Percentiles rank a stretch among this genome's conserved stretches.
These are phyloP conservation scores for Rhizopus sp. DNA, from an alignment of 371 early-diverging fungal species.

Conservation along the genomic window DNA sequence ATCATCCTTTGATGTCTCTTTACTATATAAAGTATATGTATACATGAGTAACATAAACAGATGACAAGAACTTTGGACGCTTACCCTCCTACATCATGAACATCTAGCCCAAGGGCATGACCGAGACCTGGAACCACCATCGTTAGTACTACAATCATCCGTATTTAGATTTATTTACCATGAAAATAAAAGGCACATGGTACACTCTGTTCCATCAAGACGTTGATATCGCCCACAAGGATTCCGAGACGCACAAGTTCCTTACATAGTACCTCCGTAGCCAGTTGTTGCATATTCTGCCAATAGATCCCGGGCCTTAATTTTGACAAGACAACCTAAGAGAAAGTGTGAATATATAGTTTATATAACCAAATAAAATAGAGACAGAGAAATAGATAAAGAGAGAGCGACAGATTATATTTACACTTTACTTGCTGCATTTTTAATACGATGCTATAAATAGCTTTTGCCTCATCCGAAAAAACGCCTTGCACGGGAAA, in stretches of 20 bases:
- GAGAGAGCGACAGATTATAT: background rate
- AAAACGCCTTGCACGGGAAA: constrained; percentile 84
- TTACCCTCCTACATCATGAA: constrained; percentile 88
- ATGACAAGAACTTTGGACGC: constrained; percentile 1
- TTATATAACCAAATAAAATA: background rate
- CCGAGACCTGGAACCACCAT: constrained; percentile 29
- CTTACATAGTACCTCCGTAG: constrained; percentile 64
- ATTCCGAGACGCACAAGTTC: constrained; percentile 73
- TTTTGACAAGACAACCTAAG: constrained; percentile 45
- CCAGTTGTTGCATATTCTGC: constrained; percentile 84
- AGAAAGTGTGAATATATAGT: no score
- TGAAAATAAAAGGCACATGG: constrained; percentile 84
- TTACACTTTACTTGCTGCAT: constrained; percentile 69
- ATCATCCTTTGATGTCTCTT: constrained; percentile 1
- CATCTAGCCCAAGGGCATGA: constrained; percentile 69
- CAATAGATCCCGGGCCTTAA: constrained; percentile 78
- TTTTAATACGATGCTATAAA: constrained; percentile 82
- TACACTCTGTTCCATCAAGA: constrained; percentile 61
- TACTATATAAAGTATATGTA: background rate
- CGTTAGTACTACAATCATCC: background rate
- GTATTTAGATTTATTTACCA: constrained; percentile 51
- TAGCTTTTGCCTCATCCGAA: constrained; percentile 68
- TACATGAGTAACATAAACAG: background rate
- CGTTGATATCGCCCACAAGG: constrained; percentile 56
- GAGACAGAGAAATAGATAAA: background rate